These are phyloP conservation scores for Cucurbita moschata DNA, from an alignment of 306 rosid genomes.

Conservation along the genomic window DNA sequence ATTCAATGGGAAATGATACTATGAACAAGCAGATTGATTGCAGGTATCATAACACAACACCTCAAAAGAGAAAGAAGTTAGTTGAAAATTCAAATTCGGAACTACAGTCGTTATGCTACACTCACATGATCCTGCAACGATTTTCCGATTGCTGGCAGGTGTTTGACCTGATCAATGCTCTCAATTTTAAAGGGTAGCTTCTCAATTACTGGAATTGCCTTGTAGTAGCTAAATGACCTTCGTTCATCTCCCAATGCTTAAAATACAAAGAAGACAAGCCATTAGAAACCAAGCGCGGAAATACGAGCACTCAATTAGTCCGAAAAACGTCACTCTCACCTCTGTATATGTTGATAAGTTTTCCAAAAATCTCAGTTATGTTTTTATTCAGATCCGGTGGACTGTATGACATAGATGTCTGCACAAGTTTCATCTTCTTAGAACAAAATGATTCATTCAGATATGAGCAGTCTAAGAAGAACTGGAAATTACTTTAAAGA, in stretches of 20 bases:
- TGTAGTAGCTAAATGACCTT: background rate
- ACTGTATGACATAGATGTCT: background rate
- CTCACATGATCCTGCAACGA: slow-evolving; percentile 88
- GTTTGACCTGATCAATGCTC: slow-evolving; percentile 53
- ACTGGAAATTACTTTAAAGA: background rate
- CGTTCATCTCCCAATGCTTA: slow-evolving; percentile 86
- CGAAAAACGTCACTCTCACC: slow-evolving; percentile 22
- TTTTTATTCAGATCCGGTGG: slow-evolving; percentile 78
- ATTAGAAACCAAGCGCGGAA: background rate
- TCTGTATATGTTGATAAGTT: slow-evolving; percentile 78
- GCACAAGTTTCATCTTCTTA: background rate
- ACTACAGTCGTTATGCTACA: background rate
- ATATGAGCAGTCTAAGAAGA: background rate
- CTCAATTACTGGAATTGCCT: background rate
- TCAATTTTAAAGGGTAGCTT: slow-evolving; percentile 16
- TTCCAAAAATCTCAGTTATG: slow-evolving; percentile 72
- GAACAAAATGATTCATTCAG: background rate
- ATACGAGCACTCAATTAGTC: background rate
- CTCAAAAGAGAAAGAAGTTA: background rate
- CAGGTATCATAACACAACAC: background rate
- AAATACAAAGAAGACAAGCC: slow-evolving; percentile 18
- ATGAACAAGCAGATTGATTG: background rate
- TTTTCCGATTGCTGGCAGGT: slow-evolving; percentile 73
- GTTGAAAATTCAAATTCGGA: background rate
- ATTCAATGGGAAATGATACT: background rate